Evolutionary conservation across 1,284 basidiomycete species (phyloP).

Genomic region (Cutaneotrichosporon sp.): DNA sequence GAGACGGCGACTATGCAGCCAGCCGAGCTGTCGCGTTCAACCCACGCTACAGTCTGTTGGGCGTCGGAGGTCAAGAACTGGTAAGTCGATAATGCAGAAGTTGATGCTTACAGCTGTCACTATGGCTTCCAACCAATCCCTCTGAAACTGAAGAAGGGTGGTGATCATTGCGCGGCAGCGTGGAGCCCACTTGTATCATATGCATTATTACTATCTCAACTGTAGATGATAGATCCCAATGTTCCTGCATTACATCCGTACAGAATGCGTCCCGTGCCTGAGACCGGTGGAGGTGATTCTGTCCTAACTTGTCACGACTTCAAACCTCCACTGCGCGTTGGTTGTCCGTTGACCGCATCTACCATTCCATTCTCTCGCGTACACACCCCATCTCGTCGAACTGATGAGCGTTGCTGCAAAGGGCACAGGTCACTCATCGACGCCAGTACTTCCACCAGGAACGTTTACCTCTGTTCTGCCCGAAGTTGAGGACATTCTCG

Average conservation of each 20-base stretch:
- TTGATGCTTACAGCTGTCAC: neutral
- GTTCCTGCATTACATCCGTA: too few relatives aligned
- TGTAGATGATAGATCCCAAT: too few relatives aligned
- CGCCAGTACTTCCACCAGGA: slow-evolving; percentile 6
- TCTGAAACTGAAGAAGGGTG: neutral
- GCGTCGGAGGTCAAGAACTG: slow-evolving; percentile 74
- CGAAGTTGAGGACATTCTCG: slow-evolving; percentile 13
- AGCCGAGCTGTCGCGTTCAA: slow-evolving; percentile 81
- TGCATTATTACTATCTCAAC: too few relatives aligned
- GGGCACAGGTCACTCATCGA: neutral
- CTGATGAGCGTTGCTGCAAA: neutral
- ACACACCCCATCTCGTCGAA: neutral
- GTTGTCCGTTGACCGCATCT: too few relatives aligned
- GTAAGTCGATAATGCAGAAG: neutral
- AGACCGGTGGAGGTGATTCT: too few relatives aligned
- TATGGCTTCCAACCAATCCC: neutral
- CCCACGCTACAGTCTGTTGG: slow-evolving; percentile 81
- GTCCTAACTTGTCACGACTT: too few relatives aligned
- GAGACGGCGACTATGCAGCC: slow-evolving; percentile 65
- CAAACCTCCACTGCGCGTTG: too few relatives aligned
- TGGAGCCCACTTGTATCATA: too few relatives aligned
- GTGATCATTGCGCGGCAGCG: neutral
- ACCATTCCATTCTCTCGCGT: neutral
- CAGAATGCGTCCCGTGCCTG: too few relatives aligned
- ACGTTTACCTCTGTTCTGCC: slow-evolving; percentile 16